Evolutionary conservation across 495 filamentous ascomycete genomes (phyloP).

Genomic region (Trichoderma reesei): DNA sequence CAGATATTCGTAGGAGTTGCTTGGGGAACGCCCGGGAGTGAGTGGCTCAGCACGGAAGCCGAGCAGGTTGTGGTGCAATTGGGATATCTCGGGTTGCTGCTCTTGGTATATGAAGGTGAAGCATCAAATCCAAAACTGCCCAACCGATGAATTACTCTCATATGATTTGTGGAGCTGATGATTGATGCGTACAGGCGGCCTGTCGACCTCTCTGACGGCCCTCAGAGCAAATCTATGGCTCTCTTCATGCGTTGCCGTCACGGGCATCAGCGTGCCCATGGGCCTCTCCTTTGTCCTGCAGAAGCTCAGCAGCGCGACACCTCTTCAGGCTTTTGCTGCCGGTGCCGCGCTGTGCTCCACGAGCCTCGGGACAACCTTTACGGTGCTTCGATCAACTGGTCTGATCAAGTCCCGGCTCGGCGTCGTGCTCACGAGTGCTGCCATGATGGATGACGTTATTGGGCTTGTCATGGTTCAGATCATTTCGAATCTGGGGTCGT

Average conservation of each 20-base stretch:
- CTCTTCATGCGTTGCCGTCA: slow-evolving; percentile 49
- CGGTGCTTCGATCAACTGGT: slow-evolving; percentile 48
- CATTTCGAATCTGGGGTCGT: slow-evolving; percentile 36
- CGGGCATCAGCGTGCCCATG: slow-evolving; percentile 57
- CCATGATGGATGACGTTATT: slow-evolving; percentile 76
- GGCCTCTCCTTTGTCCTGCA: slow-evolving; percentile 55
- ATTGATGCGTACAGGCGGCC: slow-evolving; percentile 39
- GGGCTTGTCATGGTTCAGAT: slow-evolving; percentile 73
- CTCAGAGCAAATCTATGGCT: slow-evolving; percentile 52
- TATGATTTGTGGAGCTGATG: background rate
- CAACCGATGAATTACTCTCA: background rate
- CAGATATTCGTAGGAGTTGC: slow-evolving; percentile 64
- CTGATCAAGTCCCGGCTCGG: slow-evolving; percentile 55
- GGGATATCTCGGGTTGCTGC: slow-evolving; percentile 67
- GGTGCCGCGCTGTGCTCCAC: slow-evolving; percentile 71
- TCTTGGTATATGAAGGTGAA: slow-evolving; percentile 62
- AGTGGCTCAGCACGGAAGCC: slow-evolving; percentile 36
- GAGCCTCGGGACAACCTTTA: slow-evolving; percentile 69
- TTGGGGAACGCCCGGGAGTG: slow-evolving; percentile 53
- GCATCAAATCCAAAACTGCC: background rate
- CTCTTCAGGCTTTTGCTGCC: slow-evolving; percentile 60
- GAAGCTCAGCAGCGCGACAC: slow-evolving; percentile 26
- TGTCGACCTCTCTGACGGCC: slow-evolving; percentile 50
- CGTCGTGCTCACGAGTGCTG: slow-evolving; percentile 58
- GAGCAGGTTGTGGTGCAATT: slow-evolving; percentile 53